These are phyloP conservation scores for Coniochaeta sp. DNA, from an alignment of 2,329 filamentous ascomycete species.

Conservation along the genomic window DNA sequence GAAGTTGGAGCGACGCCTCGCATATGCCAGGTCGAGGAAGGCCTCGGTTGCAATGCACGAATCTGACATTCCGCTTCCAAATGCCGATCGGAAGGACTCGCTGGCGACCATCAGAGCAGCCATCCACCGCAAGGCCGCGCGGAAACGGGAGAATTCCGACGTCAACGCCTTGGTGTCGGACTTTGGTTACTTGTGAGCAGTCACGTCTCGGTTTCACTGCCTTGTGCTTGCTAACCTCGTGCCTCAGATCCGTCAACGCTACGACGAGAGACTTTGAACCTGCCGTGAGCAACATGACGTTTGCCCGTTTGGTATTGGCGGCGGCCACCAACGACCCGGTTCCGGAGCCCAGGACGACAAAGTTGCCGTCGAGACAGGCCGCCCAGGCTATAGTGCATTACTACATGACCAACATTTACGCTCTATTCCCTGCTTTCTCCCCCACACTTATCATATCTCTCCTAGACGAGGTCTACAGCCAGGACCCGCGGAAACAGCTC, in stretches of 20 bases:
- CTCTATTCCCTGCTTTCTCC: slow-evolving; percentile 74
- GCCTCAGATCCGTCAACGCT: slow-evolving; percentile 75
- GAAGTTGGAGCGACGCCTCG: slow-evolving; percentile 72
- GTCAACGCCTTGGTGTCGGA: slow-evolving; percentile 90
- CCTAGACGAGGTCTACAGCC: slow-evolving; percentile 74
- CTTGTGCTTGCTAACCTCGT: not conserved
- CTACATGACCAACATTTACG: slow-evolving; percentile 77
- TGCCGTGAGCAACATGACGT: slow-evolving; percentile 82
- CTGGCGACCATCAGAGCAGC: slow-evolving; percentile 54
- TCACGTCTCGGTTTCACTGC: slow-evolving; percentile 19
- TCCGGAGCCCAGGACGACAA: slow-evolving; percentile 51
- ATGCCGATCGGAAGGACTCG: slow-evolving; percentile 54
- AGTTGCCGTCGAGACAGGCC: slow-evolving; percentile 64
- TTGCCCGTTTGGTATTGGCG: slow-evolving; percentile 81
- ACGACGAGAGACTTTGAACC: slow-evolving; percentile 91
- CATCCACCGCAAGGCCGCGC: slow-evolving; percentile 58
- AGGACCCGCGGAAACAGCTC: slow-evolving; percentile 51
- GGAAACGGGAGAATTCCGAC: slow-evolving; percentile 68
- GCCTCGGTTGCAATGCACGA: slow-evolving; percentile 63
- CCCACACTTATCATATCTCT: slow-evolving; percentile 72
- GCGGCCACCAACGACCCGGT: slow-evolving; percentile 69
- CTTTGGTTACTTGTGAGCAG: slow-evolving; percentile 72
- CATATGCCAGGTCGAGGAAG: slow-evolving; percentile 63
- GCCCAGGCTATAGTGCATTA: slow-evolving; percentile 68
- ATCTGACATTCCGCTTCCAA: slow-evolving; percentile 35